A percentile compares a stretch with the other conserved stretches of the same genome.
Evolutionary conservation across 2,329 filamentous ascomycete genomes (phyloP).

Genomic region (Penicillium sp.): DNA sequence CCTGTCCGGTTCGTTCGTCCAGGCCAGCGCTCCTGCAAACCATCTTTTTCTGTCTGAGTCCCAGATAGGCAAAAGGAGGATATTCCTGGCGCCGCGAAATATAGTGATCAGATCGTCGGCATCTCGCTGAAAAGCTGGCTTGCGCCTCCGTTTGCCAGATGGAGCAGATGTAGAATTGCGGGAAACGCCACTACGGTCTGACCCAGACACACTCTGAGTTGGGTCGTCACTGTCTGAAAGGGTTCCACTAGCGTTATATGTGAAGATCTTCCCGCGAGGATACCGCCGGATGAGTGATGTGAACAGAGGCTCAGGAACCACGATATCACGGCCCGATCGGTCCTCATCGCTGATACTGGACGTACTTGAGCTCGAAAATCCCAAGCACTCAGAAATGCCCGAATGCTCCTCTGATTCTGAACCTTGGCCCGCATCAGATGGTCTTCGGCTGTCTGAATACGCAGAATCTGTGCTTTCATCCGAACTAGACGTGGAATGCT

Average conservation of each 20-base stretch:
- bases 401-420: slow-evolving; percentile 3
- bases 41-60: slow-evolving; percentile 27
- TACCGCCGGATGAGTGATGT: slow-evolving; percentile 23
- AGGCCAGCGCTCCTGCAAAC: slow-evolving; percentile 28
- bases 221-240: slow-evolving; percentile 26
- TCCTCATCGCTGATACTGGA: slow-evolving; percentile 18
- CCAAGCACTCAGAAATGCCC: slow-evolving; percentile 12
- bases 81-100: slow-evolving; percentile 23
- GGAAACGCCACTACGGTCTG: not conserved
- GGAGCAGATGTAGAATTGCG: not conserved
- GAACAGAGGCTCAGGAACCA: slow-evolving; percentile 21
- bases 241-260: slow-evolving; percentile 21
- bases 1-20: slow-evolving; percentile 29
- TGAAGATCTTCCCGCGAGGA: slow-evolving; percentile 31
- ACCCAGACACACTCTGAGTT: not conserved
- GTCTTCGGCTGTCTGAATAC: not conserved
- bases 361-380: slow-evolving; percentile 17
- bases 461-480: slow-evolving; percentile 25
- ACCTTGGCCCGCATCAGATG: not conserved
- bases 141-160: slow-evolving; percentile 15
- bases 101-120: slow-evolving; percentile 22
- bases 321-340: slow-evolving; percentile 10
- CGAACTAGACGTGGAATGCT: slow-evolving; percentile 6
- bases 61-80: slow-evolving; percentile 34
- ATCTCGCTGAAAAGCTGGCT: slow-evolving; percentile 15